These are phyloP conservation scores for Neonectria magnoliae DNA, from an alignment of 2,329 filamentous ascomycete species.

Conservation along the genomic window DNA sequence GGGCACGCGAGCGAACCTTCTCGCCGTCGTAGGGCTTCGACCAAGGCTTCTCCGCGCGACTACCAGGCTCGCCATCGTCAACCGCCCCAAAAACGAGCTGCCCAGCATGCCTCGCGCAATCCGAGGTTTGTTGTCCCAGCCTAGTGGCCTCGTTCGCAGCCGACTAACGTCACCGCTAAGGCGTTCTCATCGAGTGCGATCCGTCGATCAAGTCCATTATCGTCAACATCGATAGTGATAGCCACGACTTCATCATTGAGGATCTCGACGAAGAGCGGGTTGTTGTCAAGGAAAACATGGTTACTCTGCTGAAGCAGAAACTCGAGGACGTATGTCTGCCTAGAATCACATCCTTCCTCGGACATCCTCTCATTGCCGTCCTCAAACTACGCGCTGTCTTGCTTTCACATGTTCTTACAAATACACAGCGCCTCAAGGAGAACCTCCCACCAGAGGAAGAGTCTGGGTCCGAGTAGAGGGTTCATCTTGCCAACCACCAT, in stretches of 20 bases:
- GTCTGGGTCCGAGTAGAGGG: conserved; percentile 59
- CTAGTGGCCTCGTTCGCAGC: background rate
- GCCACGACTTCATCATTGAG: conserved; percentile 81
- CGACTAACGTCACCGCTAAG: conserved; percentile 48
- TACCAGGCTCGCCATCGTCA: background rate
- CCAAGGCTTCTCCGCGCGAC: background rate
- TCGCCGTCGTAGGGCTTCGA: background rate
- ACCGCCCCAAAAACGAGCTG: background rate
- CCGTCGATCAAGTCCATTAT: conserved; percentile 91
- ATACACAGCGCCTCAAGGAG: conserved; percentile 59
- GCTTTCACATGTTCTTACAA: conserved; percentile 23
- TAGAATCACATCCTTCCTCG: background rate
- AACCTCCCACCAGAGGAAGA: conserved; percentile 62
- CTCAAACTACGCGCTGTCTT: conserved; percentile 3
- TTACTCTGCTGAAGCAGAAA: conserved; percentile 71
- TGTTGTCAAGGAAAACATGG: conserved; percentile 79
- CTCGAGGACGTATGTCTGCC: conserved; percentile 71
- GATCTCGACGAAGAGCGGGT: conserved; percentile 82
- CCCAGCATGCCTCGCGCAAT: conserved; percentile 66
- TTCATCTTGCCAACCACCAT: background rate
- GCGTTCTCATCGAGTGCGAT: conserved; percentile 82
- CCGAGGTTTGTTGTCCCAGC: conserved; percentile 54
- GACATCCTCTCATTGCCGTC: background rate
- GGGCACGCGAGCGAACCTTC: conserved; percentile 7
- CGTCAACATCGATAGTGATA: conserved; percentile 75